phyloP scores from a whole-genome alignment of 192 early-diverging fungal genomes.

The Coemansia guatemalensis region DNA sequence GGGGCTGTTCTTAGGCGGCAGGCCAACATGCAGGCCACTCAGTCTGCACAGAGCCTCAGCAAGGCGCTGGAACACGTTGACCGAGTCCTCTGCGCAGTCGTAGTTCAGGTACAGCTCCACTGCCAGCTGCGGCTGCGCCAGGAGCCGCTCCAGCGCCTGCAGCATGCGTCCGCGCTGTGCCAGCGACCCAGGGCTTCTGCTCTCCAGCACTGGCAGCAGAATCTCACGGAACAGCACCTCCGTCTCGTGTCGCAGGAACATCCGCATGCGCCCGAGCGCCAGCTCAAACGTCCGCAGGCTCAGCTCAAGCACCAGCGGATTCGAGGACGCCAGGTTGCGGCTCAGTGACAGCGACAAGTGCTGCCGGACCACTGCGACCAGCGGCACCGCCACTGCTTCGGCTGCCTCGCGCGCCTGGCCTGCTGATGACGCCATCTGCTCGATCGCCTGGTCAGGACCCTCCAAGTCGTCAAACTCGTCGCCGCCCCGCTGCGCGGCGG shows the following conservation, averaged over 20 bases:
- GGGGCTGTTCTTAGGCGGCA: slow-evolving; percentile 27
- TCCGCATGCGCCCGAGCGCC: slow-evolving; percentile 64
- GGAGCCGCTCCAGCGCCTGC: slow-evolving; percentile 65
- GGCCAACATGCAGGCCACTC: slow-evolving; percentile 18
- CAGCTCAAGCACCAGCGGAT: slow-evolving; percentile 79
- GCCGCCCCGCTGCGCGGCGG: slow-evolving; percentile 3
- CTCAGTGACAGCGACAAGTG: slow-evolving; percentile 80
- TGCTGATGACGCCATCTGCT: slow-evolving; percentile 18
- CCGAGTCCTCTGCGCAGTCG: slow-evolving; percentile 83
- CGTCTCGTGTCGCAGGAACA: slow-evolving; percentile 80
- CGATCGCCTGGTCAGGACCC: slow-evolving; percentile 39
- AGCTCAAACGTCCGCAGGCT: slow-evolving; percentile 84
- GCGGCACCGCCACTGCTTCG: slow-evolving; percentile 55
- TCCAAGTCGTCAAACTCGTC: slow-evolving; percentile 50
- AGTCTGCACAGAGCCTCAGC: slow-evolving; percentile 55
- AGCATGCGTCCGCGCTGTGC: slow-evolving; percentile 74
- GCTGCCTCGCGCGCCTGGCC: neutral
- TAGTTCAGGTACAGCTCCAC: slow-evolving; percentile 96
- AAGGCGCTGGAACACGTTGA: slow-evolving; percentile 90
- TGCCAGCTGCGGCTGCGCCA: slow-evolving; percentile 71
- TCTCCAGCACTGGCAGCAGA: slow-evolving; percentile 85
- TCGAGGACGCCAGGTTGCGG: slow-evolving; percentile 75
- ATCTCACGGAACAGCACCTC: slow-evolving; percentile 90
- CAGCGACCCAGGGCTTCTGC: slow-evolving; percentile 57
- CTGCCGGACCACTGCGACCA: slow-evolving; percentile 85